Percentiles rank a stretch among this genome's conserved stretches.
Conservation (phyloP, 2,329 filamentous ascomycete genomes). For the Alternaria hordeiaustralica region DNA sequence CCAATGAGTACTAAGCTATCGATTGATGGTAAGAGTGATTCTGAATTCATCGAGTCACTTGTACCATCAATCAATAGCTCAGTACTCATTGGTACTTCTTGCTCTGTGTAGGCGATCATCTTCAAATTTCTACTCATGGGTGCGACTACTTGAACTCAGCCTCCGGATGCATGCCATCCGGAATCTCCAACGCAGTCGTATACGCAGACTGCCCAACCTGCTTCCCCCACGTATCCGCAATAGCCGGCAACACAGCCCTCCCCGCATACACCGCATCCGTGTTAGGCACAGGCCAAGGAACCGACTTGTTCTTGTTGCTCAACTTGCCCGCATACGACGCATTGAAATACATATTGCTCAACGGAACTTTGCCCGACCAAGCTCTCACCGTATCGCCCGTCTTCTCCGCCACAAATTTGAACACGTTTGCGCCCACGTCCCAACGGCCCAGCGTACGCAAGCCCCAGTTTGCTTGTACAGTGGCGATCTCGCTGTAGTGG, state of each 20-base stretch:
- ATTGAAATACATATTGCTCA: conserved; percentile 43
- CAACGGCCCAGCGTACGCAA: conserved; percentile 55
- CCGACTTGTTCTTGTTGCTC: conserved; percentile 36
- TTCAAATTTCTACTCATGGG: not conserved
- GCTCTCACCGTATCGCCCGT: conserved; percentile 33
- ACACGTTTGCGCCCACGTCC: conserved; percentile 57
- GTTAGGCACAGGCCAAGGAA: conserved; percentile 41
- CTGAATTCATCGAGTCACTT: too few species aligned
- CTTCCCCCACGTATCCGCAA: conserved; percentile 35
- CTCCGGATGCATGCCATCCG: conserved; percentile 44
- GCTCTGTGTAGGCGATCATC: not conserved
- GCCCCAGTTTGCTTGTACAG: conserved; percentile 56
- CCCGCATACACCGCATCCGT: conserved; percentile 33
- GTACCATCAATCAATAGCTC: not conserved
- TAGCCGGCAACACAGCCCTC: conserved; percentile 31
- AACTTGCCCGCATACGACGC: conserved; percentile 40
- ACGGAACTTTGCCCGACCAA: conserved; percentile 35
- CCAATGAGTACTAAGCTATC: not conserved
- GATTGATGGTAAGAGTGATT: not conserved
- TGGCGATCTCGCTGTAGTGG: conserved; percentile 55
- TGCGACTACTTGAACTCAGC: conserved; percentile 30
- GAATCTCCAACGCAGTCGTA: conserved; percentile 39
- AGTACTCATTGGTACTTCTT: not conserved
- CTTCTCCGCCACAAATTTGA: conserved; percentile 40
- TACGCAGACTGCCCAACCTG: conserved; percentile 33